Evolutionary conservation across 1,284 basidiomycete species (phyloP), one percentile per base, ranked within the genome.

Genomic region (Tausonia pullulans): DNA sequence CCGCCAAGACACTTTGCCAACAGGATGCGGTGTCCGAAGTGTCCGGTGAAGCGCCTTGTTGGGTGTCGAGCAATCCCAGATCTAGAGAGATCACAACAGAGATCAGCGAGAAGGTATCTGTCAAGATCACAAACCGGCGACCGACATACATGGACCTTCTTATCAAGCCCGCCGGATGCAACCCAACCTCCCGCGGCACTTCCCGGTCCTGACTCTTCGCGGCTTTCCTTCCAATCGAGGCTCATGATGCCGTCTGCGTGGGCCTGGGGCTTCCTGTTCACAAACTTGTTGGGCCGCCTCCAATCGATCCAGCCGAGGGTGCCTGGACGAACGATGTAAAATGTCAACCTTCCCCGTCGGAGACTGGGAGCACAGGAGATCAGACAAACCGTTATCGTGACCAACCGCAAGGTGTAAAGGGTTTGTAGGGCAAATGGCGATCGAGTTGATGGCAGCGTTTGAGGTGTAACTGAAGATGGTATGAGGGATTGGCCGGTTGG

Each of bases 141-240:
- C 14, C 14, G 63, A 70, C 74, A 64, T 67, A 85, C 88, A 79
- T 91, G 90, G 53, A 92, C 88, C 27, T 82, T 85, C 57, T 84
- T 81, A 75, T 93, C 90, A 41, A 90, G 78, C 0, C 90, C 88
- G 5, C 86, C 88, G 69, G 86, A 90, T 0, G 85, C 86, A 14
- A 93, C 79, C 89, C 90, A 94, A 0, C 88, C 87, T 13, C 81
- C 75, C 2, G 82, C 79, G 43, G 72, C 76, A 0, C 75, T 77
- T 0, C 63, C 68, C 46, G 72, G 68, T 11, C 63, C 63, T 49
- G 69, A 14, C 67, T 69, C 72, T 44, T 66, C 60, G 45, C 64
- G 48, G 62, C 63, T 45, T 65, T 64, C 70, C 68, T 76, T 77
- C 90, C 90, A 94, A 69, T 91, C 88, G 40, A 93, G 77, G 14